phyloP scores from a whole-genome alignment of 208 protist species.

The Jaenimonas drosophilae region DNA sequence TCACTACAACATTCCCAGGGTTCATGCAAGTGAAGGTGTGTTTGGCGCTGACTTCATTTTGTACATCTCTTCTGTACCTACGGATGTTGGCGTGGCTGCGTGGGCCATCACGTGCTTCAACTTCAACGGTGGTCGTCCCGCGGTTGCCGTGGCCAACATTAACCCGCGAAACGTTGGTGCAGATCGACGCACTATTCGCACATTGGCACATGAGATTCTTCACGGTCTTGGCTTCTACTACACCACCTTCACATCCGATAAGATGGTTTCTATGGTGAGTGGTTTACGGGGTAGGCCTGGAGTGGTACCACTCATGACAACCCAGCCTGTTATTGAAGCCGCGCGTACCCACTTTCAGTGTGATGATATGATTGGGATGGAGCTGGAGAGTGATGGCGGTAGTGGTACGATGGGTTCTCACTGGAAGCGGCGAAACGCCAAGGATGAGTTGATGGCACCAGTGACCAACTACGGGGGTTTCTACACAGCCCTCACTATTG shows the following conservation, averaged over 20 bases:
- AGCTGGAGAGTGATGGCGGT: constrained; percentile 65
- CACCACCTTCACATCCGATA: constrained; percentile 2
- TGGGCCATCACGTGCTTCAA: constrained; percentile 36
- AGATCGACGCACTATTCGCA: constrained; percentile 6
- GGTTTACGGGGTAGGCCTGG: constrained; percentile 27
- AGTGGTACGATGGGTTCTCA: constrained; percentile 40
- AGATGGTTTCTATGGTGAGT: constrained; percentile 3
- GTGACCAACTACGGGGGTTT: constrained; percentile 8
- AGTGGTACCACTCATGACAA: constrained; percentile 13
- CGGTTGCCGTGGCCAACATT: constrained; percentile 42
- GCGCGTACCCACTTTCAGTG: constrained; percentile 64
- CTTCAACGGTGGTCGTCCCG: constrained; percentile 7
- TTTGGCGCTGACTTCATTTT: constrained; percentile 44
- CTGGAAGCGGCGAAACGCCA: constrained; percentile 79
- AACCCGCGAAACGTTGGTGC: constrained; percentile 16
- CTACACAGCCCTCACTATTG: constrained; percentile 72
- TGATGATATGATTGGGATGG: constrained; percentile 25
- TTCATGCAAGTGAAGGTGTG: constrained; percentile 27
- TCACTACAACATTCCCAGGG: constrained; percentile 27
- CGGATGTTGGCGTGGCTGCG: constrained; percentile 4
- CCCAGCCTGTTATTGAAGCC: constrained; percentile 15
- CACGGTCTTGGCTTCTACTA: constrained; percentile 79
- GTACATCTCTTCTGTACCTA: constrained; percentile 43
- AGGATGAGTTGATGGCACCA: constrained; percentile 79
- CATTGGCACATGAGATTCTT: constrained; percentile 63